Evolutionary conservation across 371 early-diverging fungal genomes (phyloP), one percentile per base, ranked within the genome.

Genomic region (Smittium culicis): DNA sequence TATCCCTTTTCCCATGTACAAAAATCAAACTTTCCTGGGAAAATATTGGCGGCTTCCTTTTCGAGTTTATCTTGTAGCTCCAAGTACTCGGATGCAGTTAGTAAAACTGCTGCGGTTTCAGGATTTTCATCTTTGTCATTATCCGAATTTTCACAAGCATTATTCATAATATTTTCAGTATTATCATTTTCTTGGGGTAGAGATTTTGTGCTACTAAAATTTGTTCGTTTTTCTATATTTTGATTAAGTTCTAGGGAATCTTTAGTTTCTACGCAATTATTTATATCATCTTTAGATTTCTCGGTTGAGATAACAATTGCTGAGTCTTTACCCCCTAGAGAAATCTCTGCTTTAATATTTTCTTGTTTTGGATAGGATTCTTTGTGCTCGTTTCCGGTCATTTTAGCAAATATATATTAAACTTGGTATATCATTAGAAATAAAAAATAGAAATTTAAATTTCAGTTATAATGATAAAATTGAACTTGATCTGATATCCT

Each of bases 1-100:
- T n/a, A n/a, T n/a, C n/a, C n/a, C n/a, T n/a, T n/a, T n/a, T n/a
- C 61, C 55, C 80, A 88, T 0, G 91, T 88, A 69, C 94, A 93
- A 65, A 79, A 69, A 72, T 90, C 89, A 71, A 90, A 87, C 55
- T 84, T 85, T 31, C 85, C 83, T 0, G 88, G 84, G 17, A 90
- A 77, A 2, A 78, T 79, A 65, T 77, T 70, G 17, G 76, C 77
- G 0, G 77, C 77, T 59, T 77, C 77, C 45, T 71, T 69, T 45
- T 77, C 77, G 34, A 77, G 67, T 30, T 70, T 69, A n/a, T 76
- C 72, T 70, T 77, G 77, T 28, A 54, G 35, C 2, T 33, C 54
- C 14, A 77, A 68, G 45, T 66, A 77, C 29, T 74, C 66, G 35
- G 33, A 62, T 8, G 78, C 77, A 0, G 77, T n/a, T n/a, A n/a